phyloP scores from a whole-genome alignment of 805 yeast genomes.

The Candida ponderosae region DNA sequence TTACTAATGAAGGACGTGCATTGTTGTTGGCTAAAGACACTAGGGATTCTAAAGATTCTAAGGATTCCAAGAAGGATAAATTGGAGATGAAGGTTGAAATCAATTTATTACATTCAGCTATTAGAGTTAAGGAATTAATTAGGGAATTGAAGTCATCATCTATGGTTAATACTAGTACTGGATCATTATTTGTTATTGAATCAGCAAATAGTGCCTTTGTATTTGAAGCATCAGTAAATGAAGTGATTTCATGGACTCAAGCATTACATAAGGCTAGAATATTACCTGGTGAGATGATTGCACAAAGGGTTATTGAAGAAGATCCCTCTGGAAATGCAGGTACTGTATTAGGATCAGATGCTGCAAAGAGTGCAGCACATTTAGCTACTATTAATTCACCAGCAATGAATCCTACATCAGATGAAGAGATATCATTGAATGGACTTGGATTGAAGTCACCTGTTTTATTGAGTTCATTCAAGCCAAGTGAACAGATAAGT shows the following conservation, averaged over 20 bases:
- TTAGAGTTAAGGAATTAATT: constrained; percentile 52
- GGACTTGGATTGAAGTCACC: constrained; percentile 1
- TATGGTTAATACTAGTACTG: constrained; percentile 31
- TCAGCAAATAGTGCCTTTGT: constrained; percentile 47
- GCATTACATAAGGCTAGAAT: constrained; percentile 40
- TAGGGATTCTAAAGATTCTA: constrained; percentile 21
- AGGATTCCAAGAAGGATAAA: constrained; percentile 24
- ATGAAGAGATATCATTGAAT: background rate
- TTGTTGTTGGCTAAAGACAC: constrained; percentile 38
- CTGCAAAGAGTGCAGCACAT: constrained; percentile 30
- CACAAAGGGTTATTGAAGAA: constrained; percentile 15
- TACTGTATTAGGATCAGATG: constrained; percentile 23
- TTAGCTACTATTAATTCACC: constrained; percentile 17
- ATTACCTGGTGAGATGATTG: constrained; percentile 38
- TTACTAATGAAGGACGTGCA: constrained; percentile 59
- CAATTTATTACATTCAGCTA: constrained; percentile 41
- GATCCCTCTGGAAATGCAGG: constrained; percentile 25
- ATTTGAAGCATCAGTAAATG: constrained; percentile 46
- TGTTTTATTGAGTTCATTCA: background rate
- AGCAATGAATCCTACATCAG: constrained; percentile 1
- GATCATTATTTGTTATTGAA: constrained; percentile 42
- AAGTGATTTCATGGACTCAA: constrained; percentile 50
- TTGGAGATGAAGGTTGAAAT: constrained; percentile 48
- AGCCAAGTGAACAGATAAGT: background rate
- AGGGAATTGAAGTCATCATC: constrained; percentile 23